Conservation (phyloP, 1,139 yeast species). For the Torulaspora pretoriensis region DNA sequence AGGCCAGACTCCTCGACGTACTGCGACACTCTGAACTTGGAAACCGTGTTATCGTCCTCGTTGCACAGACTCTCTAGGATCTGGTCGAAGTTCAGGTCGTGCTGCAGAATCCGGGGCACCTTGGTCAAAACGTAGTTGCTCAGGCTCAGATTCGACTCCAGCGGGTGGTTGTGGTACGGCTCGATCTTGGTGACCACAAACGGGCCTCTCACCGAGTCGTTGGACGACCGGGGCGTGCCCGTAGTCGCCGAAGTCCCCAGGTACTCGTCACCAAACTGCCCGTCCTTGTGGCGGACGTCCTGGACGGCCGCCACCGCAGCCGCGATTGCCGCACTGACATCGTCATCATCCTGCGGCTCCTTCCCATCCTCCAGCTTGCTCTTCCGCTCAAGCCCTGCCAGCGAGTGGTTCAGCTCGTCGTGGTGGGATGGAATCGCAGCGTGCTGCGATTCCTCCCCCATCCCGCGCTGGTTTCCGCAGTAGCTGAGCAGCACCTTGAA, state of each 20-base stretch:
- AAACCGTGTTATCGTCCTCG: constrained; percentile 32
- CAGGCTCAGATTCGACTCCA: constrained; percentile 32
- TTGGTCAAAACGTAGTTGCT: constrained; percentile 35
- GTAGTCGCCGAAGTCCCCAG: neutral
- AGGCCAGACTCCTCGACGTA: constrained; percentile 36
- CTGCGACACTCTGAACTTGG: constrained; percentile 35
- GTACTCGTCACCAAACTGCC: constrained; percentile 11
- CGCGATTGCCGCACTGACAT: constrained; percentile 33
- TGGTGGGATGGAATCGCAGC: neutral
- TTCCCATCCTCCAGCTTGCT: constrained; percentile 9
- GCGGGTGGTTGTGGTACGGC: constrained; percentile 36
- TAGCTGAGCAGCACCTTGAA: constrained; percentile 35
- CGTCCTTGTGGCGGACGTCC: constrained; percentile 12
- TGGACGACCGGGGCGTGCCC: constrained; percentile 2
- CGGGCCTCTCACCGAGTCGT: constrained; percentile 26
- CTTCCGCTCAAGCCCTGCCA: constrained; percentile 12
- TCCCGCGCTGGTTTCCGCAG: constrained; percentile 19
- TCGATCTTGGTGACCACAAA: constrained; percentile 36
- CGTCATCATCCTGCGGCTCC: constrained; percentile 18
- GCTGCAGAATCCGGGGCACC: constrained; percentile 34
- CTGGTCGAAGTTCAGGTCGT: constrained; percentile 35
- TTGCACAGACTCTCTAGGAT: constrained; percentile 32
- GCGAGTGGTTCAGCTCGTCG: constrained; percentile 8
- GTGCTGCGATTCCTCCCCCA: constrained; percentile 5
- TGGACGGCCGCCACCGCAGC: constrained; percentile 30